Base-by-base conservation (phyloP, 2,329 filamentous ascomycete genomes). In the Penicillium digitatum region DNA sequence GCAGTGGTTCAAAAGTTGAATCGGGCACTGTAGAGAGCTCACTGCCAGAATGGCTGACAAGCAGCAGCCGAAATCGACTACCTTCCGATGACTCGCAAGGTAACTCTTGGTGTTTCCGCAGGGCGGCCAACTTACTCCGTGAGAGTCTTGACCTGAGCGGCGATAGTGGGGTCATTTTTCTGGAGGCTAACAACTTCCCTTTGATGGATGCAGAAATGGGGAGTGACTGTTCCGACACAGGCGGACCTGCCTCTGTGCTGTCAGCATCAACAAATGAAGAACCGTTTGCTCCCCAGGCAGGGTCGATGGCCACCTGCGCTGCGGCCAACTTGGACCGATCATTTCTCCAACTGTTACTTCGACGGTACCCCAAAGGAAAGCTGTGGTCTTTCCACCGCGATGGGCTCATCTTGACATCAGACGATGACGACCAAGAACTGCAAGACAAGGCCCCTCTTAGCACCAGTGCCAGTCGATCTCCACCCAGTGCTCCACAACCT, bases 321-420 rank as follows among this genome's bases (percentile, higher is more conserved):
- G 69, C 70, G 3, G 66, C 69, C 6, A 69, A 63, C 48, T 56
- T 72, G 12, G 70, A 72, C 42, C 65, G 62, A 6, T 61, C 62
- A 0, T 74, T 74, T 12, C 52, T 74, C 6, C 64, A 68, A 12
- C 59, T 66, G 38, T 62, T 79, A 12, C 62, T 79, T 10, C 70
- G 69, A 24, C 73, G 75, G n/a, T 79, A 79, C 55, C 74, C 76
- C 5, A 72, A 74, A 48, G 78, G 78, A 12, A 78, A 78, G 46
- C 60, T 80, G 1, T 80, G 77, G 76, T 76, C 75, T 1, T 78
- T 79, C 53, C 75, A 79, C 44, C 71, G 66, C 2, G 75, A 77
- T 60, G 73, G 74, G 0, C 61, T 69, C 31, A 56, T 79, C 1
- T 76, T 74, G 5, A 75, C 74, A 5, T 78, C 76, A 1, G 77